phyloP scores from a whole-genome alignment of 768 basidiomycete genomes.

The Plicaturopsis crispa region DNA sequence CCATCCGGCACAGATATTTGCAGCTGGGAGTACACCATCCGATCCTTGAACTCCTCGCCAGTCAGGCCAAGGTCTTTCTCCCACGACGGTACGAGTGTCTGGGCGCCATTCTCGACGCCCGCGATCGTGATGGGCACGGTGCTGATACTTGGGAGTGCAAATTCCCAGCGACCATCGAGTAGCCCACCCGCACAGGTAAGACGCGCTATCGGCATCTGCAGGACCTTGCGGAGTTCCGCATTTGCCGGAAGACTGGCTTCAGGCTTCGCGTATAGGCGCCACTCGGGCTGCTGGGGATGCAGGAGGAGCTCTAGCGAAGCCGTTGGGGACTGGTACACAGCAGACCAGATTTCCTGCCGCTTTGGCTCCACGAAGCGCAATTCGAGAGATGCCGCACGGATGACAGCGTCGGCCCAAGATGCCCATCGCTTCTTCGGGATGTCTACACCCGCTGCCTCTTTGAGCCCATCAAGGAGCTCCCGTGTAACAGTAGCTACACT shows the following conservation, averaged over 20 bases:
- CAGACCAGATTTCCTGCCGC: conserved; percentile 85
- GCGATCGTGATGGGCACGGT: conserved; percentile 54
- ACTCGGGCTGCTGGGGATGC: conserved; percentile 72
- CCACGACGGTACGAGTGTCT: conserved; percentile 78
- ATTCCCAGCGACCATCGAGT: conserved; percentile 71
- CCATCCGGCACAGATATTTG: conserved; percentile 50
- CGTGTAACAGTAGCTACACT: conserved; percentile 43
- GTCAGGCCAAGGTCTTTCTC: conserved; percentile 71
- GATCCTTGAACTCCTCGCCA: conserved; percentile 56
- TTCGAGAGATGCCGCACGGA: conserved; percentile 50
- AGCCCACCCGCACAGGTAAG: conserved; percentile 49
- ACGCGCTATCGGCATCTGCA: conserved; percentile 74
- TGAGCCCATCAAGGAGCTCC: conserved; percentile 45
- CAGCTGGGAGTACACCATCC: conserved; percentile 59
- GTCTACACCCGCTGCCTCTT: conserved; percentile 24
- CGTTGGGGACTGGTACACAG: conserved; percentile 61
- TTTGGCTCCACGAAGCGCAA: conserved; percentile 81
- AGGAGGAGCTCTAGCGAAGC: conserved; percentile 73
- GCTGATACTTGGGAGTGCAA: conserved; percentile 60
- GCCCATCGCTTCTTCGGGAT: conserved; percentile 57
- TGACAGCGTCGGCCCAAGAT: conserved; percentile 61
- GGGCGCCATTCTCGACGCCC: conserved; percentile 31
- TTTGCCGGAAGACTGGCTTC: conserved; percentile 64
- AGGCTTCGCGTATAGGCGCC: conserved; percentile 77
- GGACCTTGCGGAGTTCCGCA: conserved; percentile 65